These are phyloP conservation scores for Nemophila menziesii DNA, from an alignment of 257 asterid species.

Conservation along the genomic window DNA sequence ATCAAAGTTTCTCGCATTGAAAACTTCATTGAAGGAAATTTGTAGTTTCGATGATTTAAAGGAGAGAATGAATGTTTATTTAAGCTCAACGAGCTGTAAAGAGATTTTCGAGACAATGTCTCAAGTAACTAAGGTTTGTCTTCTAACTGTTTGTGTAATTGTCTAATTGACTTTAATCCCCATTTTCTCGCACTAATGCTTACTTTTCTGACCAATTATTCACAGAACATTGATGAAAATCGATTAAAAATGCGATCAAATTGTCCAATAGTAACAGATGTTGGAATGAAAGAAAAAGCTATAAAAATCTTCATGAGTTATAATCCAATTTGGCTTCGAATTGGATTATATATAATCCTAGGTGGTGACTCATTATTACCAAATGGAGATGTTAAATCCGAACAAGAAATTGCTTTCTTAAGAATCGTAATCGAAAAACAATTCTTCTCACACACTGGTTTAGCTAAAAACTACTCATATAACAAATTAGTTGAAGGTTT, in stretches of 20 bases:
- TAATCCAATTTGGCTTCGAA: slow-evolving; percentile 77
- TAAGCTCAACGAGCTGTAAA: slow-evolving; percentile 57
- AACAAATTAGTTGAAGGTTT: slow-evolving; percentile 91
- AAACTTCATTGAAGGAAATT: slow-evolving; percentile 56
- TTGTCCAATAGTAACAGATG: slow-evolving; percentile 93
- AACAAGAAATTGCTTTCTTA: slow-evolving; percentile 73
- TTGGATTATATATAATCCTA: slow-evolving; percentile 64
- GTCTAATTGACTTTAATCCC: too few relatives aligned
- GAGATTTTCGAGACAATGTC: slow-evolving; percentile 65
- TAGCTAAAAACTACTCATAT: slow-evolving; percentile 76
- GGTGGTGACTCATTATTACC: slow-evolving; percentile 87
- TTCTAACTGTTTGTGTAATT: background rate
- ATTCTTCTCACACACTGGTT: slow-evolving; percentile 59
- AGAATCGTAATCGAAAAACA: slow-evolving; percentile 79
- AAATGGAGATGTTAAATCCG: slow-evolving; percentile 48
- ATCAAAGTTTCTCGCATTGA: slow-evolving; percentile 37
- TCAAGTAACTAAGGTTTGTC: slow-evolving; percentile 69
- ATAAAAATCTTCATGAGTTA: slow-evolving; percentile 63
- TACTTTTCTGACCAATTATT: background rate
- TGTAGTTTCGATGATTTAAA: slow-evolving; percentile 87
- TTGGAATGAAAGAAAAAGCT: slow-evolving; percentile 84
- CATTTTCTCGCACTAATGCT: background rate
- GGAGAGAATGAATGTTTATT: slow-evolving; percentile 72
- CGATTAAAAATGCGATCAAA: slow-evolving; percentile 73
- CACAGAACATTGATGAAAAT: slow-evolving; percentile 84